Percentiles rank a stretch among this genome's conserved stretches.
Conservation (phyloP, 805 yeast genomes). For the Lachancea waltii region DNA sequence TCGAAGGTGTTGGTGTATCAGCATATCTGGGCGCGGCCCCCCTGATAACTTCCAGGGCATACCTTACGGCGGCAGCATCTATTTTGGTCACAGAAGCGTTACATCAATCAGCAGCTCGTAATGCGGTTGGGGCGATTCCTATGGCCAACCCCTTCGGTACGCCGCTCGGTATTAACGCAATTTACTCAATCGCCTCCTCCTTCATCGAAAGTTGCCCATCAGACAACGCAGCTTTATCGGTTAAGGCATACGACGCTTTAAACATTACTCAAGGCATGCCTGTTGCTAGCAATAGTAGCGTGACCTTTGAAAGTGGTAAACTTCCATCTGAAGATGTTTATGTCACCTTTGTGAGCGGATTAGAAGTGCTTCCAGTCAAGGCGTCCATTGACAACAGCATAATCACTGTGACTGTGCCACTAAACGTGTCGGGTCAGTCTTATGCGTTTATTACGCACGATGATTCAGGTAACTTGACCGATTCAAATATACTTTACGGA, state of each 20-base stretch:
- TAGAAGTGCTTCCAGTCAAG: slow-evolving; percentile 4
- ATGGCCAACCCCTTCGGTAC: slow-evolving; percentile 10
- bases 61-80: slow-evolving; percentile 7
- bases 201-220: slow-evolving; percentile 6
- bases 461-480: slow-evolving; percentile 7
- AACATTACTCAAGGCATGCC: slow-evolving; percentile 6
- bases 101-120: slow-evolving; percentile 6
- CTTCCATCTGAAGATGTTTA: slow-evolving; percentile 1
- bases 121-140: slow-evolving; percentile 7
- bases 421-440: slow-evolving; percentile 5
- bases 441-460: slow-evolving; percentile 6
- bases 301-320: slow-evolving; percentile 1
- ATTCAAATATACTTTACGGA: slow-evolving; percentile 5
- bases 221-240: slow-evolving; percentile 1
- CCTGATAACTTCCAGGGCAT: slow-evolving; percentile 2
- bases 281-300: slow-evolving; percentile 1
- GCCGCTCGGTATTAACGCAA: slow-evolving; percentile 6
- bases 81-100: slow-evolving; percentile 7
- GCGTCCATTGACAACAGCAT: slow-evolving; percentile 1
- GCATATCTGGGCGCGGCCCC: slow-evolving; percentile 9
- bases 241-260: slow-evolving; percentile 4
- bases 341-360: slow-evolving; percentile 6
- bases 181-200: slow-evolving; percentile 6
- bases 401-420: slow-evolving; percentile 2
- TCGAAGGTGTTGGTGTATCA: slow-evolving; percentile 8